Conservation (phyloP, 768 basidiomycete species). For the Lanmaoa rubissima region DNA sequence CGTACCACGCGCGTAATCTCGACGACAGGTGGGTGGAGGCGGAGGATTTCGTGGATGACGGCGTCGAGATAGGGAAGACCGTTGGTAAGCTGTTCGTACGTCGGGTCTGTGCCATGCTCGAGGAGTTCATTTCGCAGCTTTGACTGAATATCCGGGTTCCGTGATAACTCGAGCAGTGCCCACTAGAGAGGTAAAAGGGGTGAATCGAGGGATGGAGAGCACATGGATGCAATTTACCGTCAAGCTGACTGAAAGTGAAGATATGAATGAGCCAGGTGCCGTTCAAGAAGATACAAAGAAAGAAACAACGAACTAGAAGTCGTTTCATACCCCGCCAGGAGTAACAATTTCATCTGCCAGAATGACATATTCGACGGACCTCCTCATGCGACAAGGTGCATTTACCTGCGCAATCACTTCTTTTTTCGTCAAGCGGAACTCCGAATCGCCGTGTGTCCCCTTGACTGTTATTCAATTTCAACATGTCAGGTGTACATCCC, state of each 20-base stretch:
- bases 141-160: slow-evolving; percentile 43
- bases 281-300: background rate
- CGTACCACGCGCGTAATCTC: slow-evolving; percentile 21
- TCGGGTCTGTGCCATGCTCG: slow-evolving; percentile 45
- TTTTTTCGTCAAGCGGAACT: slow-evolving; percentile 22
- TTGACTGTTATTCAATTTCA: slow-evolving; percentile 30
- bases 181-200: slow-evolving; percentile 33
- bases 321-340: slow-evolving; percentile 25
- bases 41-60: slow-evolving; percentile 43
- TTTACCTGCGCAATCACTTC: slow-evolving; percentile 29
- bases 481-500: background rate
- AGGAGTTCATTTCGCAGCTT: slow-evolving; percentile 50
- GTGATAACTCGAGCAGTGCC: slow-evolving; percentile 54
- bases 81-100: slow-evolving; percentile 51
- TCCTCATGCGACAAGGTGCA: no score
- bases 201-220: background rate
- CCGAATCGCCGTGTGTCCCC: slow-evolving; percentile 29
- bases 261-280: background rate
- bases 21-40: slow-evolving; percentile 40
- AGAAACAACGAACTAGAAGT: slow-evolving; percentile 11
- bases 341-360: slow-evolving; percentile 18
- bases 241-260: slow-evolving; percentile 12
- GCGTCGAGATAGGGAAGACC: slow-evolving; percentile 55
- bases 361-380: background rate
- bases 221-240: slow-evolving; percentile 5